phyloP scores from a whole-genome alignment of 176 grass and related monocot species.

The Carex parvula region DNA sequence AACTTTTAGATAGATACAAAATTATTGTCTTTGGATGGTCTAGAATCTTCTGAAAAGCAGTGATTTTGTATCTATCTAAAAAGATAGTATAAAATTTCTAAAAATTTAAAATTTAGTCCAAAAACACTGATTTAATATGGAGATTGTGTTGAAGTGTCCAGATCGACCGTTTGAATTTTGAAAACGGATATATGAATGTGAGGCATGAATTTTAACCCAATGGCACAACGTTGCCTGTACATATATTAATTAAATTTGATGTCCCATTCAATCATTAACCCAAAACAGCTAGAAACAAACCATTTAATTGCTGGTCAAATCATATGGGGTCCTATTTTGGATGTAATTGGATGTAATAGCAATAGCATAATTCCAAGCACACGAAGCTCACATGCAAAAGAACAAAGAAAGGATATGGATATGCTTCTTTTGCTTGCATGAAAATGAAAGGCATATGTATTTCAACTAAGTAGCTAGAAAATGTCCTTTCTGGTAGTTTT shows the following conservation, averaged over 20 bases:
- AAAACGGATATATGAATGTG: no score
- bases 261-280: not conserved
- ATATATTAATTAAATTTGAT: not conserved
- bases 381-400: slow-evolving; percentile 14
- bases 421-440: not conserved
- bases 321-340: not conserved
- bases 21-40: no score
- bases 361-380: slow-evolving; percentile 6
- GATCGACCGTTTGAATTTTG: not conserved
- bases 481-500: not conserved
- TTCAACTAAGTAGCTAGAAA: slow-evolving; percentile 17
- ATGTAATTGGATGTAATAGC: not conserved
- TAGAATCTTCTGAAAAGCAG: no score
- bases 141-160: no score
- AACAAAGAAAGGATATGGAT: not conserved
- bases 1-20: no score
- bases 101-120: no score
- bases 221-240: not conserved
- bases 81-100: no score
- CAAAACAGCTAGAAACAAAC: not conserved
- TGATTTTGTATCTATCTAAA: no score
- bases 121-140: no score
- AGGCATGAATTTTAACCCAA: no score
- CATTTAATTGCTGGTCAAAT: not conserved
- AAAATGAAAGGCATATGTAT: slow-evolving; percentile 25